Percentiles rank a stretch among this genome's conserved stretches.
Conservation (phyloP, 31 red algal species). For the Bonnemaisonia californica region DNA sequence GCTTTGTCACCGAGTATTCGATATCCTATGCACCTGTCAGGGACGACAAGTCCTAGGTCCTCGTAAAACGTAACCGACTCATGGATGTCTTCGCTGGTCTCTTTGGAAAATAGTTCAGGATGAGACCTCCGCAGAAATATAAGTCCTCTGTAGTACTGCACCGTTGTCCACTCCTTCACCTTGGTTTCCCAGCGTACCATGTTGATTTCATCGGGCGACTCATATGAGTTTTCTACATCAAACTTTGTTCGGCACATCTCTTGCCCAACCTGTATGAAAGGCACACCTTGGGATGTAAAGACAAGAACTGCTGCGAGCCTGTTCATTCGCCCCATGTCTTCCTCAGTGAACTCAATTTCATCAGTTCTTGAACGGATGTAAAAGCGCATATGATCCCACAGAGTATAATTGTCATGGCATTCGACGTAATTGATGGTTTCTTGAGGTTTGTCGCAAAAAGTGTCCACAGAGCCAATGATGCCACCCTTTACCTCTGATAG, state of each 20-base stretch:
- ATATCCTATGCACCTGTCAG: constrained; percentile 76
- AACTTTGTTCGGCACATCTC: constrained; percentile 91
- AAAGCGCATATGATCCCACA: constrained; percentile 82
- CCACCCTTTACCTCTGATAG: constrained; percentile 70
- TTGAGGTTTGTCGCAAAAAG: constrained; percentile 60
- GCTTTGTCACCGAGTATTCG: constrained; percentile 50
- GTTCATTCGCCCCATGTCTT: constrained; percentile 71
- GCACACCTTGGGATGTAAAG: constrained; percentile 85
- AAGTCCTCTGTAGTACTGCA: constrained; percentile 71
- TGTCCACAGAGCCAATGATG: constrained; percentile 80
- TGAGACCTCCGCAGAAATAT: constrained; percentile 76
- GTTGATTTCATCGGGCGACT: constrained; percentile 82
- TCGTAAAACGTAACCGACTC: constrained; percentile 75
- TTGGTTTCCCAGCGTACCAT: constrained; percentile 80
- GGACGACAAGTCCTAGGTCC: constrained; percentile 63
- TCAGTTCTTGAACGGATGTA: constrained; percentile 63
- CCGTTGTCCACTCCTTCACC: constrained; percentile 37
- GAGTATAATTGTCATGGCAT: constrained; percentile 94
- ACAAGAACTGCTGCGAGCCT: constrained; percentile 74
- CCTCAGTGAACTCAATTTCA: constrained; percentile 63
- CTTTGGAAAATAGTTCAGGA: constrained; percentile 76
- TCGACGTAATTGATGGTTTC: constrained; percentile 91
- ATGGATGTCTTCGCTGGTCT: constrained; percentile 67
- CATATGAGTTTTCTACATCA: constrained; percentile 90
- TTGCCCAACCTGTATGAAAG: constrained; percentile 79